These are phyloP conservation scores for Exsudoporus frostii DNA, from an alignment of 768 basidiomycete genomes.

Conservation along the genomic window DNA sequence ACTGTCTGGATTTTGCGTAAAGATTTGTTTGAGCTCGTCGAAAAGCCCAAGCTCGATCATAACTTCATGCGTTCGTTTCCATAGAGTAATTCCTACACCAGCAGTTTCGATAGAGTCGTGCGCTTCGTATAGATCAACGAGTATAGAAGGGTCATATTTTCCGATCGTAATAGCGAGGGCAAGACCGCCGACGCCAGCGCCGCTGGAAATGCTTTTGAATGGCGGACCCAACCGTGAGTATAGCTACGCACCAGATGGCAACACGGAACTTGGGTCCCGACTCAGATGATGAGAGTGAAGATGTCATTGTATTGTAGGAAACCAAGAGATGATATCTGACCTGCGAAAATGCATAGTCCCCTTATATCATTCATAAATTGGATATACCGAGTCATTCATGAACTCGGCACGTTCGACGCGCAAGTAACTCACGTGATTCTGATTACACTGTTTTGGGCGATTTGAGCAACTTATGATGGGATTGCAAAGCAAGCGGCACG, in stretches of 20 bases:
- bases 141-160: conserved; percentile 17
- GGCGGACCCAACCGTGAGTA: too few relatives aligned
- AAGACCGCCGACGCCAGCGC: conserved; percentile 45
- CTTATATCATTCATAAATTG: background rate
- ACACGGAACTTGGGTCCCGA: background rate
- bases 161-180: conserved; percentile 35
- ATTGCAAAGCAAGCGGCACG: too few relatives aligned
- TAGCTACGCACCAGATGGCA: too few relatives aligned
- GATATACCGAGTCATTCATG: too few relatives aligned
- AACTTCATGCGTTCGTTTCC: conserved; percentile 46
- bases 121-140: conserved; percentile 47
- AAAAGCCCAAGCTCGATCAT: conserved; percentile 42
- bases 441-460: too few relatives aligned
- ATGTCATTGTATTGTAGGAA: background rate
- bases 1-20: background rate
- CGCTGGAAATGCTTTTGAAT: conserved; percentile 17
- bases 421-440: too few relatives aligned
- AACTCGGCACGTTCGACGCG: too few relatives aligned
- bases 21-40: conserved; percentile 26
- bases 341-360: too few relatives aligned
- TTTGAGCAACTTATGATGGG: too few relatives aligned
- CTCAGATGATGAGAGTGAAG: background rate
- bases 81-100: conserved; percentile 45
- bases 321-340: background rate
- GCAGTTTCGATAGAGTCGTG: conserved; percentile 37